Conservation (phyloP, 768 basidiomycete genomes). For the Kwoniella sp. region DNA sequence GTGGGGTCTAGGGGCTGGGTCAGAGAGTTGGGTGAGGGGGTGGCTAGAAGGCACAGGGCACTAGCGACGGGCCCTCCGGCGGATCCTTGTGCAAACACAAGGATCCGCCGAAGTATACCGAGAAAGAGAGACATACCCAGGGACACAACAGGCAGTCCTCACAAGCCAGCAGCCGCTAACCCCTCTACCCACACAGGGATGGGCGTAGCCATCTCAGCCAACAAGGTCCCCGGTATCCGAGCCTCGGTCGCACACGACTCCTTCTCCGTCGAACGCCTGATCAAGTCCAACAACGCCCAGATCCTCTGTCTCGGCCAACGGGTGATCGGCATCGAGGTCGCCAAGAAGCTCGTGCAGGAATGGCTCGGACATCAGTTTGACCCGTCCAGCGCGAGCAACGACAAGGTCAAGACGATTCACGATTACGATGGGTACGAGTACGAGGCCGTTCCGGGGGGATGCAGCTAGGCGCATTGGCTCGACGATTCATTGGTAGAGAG, state of each 20-base stretch:
- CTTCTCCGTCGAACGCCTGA: constrained; percentile 48
- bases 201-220: constrained; percentile 46
- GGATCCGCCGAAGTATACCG: too few species aligned
- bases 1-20: too few species aligned
- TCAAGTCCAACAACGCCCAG: constrained; percentile 48
- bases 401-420: constrained; percentile 42
- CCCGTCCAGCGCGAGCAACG: constrained; percentile 33
- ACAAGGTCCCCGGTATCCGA: constrained; percentile 45
- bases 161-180: too few species aligned
- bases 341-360: constrained; percentile 38
- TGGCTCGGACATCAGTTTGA: constrained; percentile 48
- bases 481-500: too few species aligned
- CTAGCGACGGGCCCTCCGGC: too few species aligned
- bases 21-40: not conserved
- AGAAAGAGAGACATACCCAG: too few species aligned
- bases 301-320: constrained; percentile 47
- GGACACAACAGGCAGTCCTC: too few species aligned
- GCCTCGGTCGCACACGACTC: constrained; percentile 46
- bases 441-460: constrained; percentile 10
- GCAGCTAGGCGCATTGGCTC: too few species aligned
- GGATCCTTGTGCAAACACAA: too few species aligned
- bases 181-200: constrained; percentile 37
- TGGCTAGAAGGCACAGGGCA: not conserved
- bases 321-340: constrained; percentile 45
- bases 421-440: constrained; percentile 39